A percentile compares a stretch with the other conserved stretches of the same genome.
phyloP scores from a whole-genome alignment of 352 stramenopile species.

The Globisporangium cederbergense region DNA sequence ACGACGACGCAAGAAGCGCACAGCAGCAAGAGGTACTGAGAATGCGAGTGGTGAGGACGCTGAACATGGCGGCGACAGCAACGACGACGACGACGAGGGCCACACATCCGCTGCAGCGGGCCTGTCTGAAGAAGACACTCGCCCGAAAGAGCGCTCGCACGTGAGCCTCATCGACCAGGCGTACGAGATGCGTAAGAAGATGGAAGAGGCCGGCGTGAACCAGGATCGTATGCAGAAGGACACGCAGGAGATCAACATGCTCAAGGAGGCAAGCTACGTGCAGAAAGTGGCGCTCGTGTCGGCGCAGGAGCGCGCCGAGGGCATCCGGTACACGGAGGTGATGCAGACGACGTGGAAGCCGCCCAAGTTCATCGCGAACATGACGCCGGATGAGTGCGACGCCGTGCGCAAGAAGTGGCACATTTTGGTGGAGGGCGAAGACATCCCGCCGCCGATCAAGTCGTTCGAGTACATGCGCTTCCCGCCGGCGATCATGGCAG shows the following conservation, averaged over 20 bases:
- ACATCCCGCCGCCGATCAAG: constrained; percentile 95
- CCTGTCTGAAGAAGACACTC: constrained; percentile 7
- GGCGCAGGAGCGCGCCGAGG: constrained; percentile 89
- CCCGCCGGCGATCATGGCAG: constrained; percentile 89
- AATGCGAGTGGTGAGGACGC: constrained; percentile 9
- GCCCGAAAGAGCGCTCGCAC: constrained; percentile 39
- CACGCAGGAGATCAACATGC: constrained; percentile 89
- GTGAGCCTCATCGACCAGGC: constrained; percentile 81
- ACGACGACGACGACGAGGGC: constrained; percentile 12
- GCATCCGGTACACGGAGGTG: constrained; percentile 88
- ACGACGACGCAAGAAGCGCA: constrained; percentile 9
- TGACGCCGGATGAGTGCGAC: constrained; percentile 88
- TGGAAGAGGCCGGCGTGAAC: constrained; percentile 77
- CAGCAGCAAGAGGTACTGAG: neutral
- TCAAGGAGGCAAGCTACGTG: constrained; percentile 94
- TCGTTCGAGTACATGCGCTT: constrained; percentile 98
- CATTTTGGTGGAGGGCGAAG: constrained; percentile 96
- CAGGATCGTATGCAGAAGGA: constrained; percentile 78
- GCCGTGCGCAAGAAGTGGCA: constrained; percentile 97
- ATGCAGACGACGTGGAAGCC: constrained; percentile 92
- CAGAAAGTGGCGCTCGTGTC: constrained; percentile 95
- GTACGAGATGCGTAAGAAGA: constrained; percentile 78
- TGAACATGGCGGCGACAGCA: neutral
- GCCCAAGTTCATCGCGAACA: constrained; percentile 79
- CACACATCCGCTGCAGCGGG: constrained; percentile 13